phyloP scores from a whole-genome alignment of 306 rosid species.

The Cicer judaicum region DNA sequence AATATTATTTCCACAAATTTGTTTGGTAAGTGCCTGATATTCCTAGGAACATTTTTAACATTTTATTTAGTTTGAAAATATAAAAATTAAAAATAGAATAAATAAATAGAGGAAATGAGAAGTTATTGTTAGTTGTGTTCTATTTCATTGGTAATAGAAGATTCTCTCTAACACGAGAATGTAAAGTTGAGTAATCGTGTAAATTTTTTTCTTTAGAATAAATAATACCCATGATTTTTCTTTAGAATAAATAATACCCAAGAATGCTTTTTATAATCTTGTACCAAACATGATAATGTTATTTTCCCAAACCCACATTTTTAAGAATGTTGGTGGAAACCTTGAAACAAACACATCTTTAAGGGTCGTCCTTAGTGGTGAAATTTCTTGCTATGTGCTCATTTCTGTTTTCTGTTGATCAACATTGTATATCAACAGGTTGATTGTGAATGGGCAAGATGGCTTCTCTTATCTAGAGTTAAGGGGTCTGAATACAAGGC shows the following conservation, averaged over 20 bases:
- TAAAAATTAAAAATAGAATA: background rate
- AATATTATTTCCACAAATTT: background rate
- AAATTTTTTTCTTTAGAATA: background rate
- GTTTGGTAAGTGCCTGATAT: background rate
- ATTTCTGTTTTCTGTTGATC: constrained; percentile 34
- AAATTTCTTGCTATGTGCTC: constrained; percentile 15
- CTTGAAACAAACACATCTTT: constrained; percentile 1
- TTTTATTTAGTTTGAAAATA: background rate
- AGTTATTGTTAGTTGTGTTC: background rate
- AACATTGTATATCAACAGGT: constrained; percentile 60
- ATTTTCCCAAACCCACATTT: background rate
- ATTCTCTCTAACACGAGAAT: background rate
- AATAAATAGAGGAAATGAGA: background rate
- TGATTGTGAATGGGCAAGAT: constrained; percentile 93
- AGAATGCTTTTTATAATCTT: background rate
- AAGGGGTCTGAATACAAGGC: constrained; percentile 88
- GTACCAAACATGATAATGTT: background rate
- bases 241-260: background rate
- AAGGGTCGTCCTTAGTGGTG: constrained; percentile 3
- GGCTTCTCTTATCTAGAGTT: constrained; percentile 83
- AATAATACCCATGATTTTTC: background rate
- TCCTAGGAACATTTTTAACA: background rate
- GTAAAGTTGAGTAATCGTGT: background rate
- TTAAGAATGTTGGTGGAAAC: constrained; percentile 1
- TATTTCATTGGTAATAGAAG: background rate